Evolutionary conservation across 2,329 filamentous ascomycete genomes (phyloP).

Genomic region (Trichoderma asperellum): DNA sequence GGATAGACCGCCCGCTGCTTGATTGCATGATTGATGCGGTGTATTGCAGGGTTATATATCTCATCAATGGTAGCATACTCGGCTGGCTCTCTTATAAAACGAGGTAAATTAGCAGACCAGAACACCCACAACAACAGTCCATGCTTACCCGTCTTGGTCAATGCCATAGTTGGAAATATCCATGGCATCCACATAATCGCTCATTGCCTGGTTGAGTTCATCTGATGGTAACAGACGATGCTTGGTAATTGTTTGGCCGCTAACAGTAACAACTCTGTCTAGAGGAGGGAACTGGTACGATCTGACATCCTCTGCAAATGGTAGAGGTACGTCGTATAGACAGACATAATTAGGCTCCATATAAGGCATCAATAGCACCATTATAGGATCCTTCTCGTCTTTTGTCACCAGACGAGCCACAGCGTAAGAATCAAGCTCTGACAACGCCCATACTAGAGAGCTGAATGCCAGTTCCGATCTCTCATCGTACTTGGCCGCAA

Average conservation of each 20-base stretch:
- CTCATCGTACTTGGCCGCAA: conserved; percentile 78
- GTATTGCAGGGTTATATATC: conserved; percentile 81
- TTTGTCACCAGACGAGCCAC: conserved; percentile 85
- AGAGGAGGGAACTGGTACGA: conserved; percentile 90
- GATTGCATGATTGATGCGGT: conserved; percentile 85
- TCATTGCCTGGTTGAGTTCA: conserved; percentile 79
- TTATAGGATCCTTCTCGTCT: conserved; percentile 74
- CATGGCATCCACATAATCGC: conserved; percentile 90
- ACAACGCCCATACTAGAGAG: conserved; percentile 84
- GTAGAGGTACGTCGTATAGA: conserved; percentile 85
- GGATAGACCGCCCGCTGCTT: conserved; percentile 79
- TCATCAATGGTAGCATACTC: conserved; percentile 83
- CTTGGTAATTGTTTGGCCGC: conserved; percentile 75
- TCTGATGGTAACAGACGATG: conserved; percentile 82
- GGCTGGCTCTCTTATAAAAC: conserved; percentile 43
- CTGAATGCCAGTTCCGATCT: conserved; percentile 83
- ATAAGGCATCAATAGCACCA: conserved; percentile 79
- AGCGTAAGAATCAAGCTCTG: conserved; percentile 82
- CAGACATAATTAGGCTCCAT: conserved; percentile 82
- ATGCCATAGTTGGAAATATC: conserved; percentile 73
- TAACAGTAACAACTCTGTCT: conserved; percentile 85
- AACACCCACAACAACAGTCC: background rate
- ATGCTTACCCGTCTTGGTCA: conserved; percentile 72
- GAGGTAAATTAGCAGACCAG: background rate
- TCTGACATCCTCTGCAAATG: conserved; percentile 90